Evolutionary conservation across 371 early-diverging fungal genomes (phyloP), one percentile per base, ranked within the genome.

Genomic region (Chytridium lagenaria): DNA sequence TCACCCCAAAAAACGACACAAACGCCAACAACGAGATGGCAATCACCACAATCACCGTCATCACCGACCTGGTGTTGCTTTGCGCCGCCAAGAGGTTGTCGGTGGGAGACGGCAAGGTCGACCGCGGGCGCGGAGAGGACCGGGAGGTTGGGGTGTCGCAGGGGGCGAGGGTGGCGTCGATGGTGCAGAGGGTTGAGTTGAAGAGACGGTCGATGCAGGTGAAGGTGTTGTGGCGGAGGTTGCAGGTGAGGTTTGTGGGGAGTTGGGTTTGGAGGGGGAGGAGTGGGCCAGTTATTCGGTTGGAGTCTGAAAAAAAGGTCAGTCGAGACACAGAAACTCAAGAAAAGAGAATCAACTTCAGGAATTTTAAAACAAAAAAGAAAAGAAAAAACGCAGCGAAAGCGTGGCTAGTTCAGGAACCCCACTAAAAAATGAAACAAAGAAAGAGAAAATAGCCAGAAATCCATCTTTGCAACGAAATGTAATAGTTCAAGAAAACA

Each of bases 221-320:
- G 63, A 63, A 63, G 7, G 19, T 12, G 36, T 63, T 63, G 3
- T 63, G 26, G 30, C 63, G 63, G 36, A 63, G 19, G 36, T 34
- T 37, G 63, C 63, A 63, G 16, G 26, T 63, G 63, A 15, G 28
- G 63, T 10, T 36, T 16, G 36, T 19, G 36, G 23, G 30, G 16
- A 63, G 34, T 30, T 36, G 15, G 57, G 3, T 37, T 16, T 30
- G 37, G 70, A 57, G 36, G 36, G 28, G 34, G 36, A 23, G 70
- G 70, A 57, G 59, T 22, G 59, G 55, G 52, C 63, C 63, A 33
- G 63, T 63, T 16, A 63, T 16, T 16, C 37, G 30, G 36, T 63
- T 63, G 3, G 63, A 63, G 16, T 63, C 63, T 55, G 10, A 55
- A 55, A 26, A 5, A 19, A 26, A 30, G 57, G 57, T 55, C 26